Base-by-base conservation (phyloP, 768 basidiomycete species). In the Suillus clintonianus region DNA sequence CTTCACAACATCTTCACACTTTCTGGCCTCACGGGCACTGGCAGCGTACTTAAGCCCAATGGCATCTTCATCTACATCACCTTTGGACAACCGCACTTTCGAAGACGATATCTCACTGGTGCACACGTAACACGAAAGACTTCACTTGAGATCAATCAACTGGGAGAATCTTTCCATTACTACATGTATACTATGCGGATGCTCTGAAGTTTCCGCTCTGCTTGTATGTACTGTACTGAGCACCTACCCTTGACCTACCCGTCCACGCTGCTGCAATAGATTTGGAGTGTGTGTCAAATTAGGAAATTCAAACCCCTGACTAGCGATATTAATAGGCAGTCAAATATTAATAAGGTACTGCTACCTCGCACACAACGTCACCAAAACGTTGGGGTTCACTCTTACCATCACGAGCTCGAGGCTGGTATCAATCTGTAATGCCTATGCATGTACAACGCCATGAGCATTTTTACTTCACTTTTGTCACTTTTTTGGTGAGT, bases 1-100 rank as follows among this genome's bases (percentile, higher is more conserved):
- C 14, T 48, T 17, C 42, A 13, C 10, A 4, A 17, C 17, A 7
- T 42, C 27, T 42, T 27, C 27, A 1, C 2, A 17, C 4, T 15
- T 27, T 59, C 27, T 22, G 24, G 51, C 9, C 37, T 41, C 24
- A 60, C 30, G 15, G 5, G 30, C 10, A 34, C 36, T 63, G 62
- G 14, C 65, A 92, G 91, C 67, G 85, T 92, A 9, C 82, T 94
- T 22, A 82, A 83, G n/a, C 71, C 76, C n/a, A 76, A 65, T 2
- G 89, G 90, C 0, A 66, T 79, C 3, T 92, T 94, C 74, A 74
- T 95, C 53, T 94, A 94, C 73, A 76, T 95, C 63, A 95, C 93
- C 5, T 94, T 95, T 67, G 94, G 93, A 5, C 94, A 95, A 72
- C 94, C 94, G 0, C 94, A 95, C 72, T 95, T 95, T 72, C 88